Evolutionary conservation across 2,329 filamentous ascomycete species (phyloP), one percentile per base, ranked within the genome.

Genomic region (Verticillium nubilum): DNA sequence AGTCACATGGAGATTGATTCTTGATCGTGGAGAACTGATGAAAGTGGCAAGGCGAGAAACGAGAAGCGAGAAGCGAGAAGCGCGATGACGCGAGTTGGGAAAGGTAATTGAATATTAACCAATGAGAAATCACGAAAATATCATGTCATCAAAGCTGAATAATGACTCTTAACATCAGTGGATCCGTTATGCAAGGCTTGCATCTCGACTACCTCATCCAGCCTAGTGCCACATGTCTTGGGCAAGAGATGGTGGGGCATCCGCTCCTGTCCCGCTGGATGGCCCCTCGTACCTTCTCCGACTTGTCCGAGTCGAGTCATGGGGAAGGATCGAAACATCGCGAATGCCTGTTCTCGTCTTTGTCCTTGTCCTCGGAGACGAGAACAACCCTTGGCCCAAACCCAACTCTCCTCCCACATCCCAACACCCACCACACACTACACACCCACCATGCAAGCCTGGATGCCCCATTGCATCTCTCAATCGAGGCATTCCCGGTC

Each of bases 191-290:
- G 25, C 55, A 54, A 31, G 61, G 52, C 27, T 57, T 73, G 70
- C 62, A 63, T 60, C 70, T 70, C 67, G 69, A 67, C 67, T 75
- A 63, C 72, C 67, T 13, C 1, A 62, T 67, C 37, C 1, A 61
- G 71, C 28, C 58, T 74, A 74, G 73, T 59, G 56, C 25, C n/a
- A 2, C 27, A 35, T 33, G 25, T 9, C 26, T 13, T 47, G 42
- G 42, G 42, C n/a, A 47, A 47, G 42, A 47, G 42, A n/a, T 23
- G 19, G 42, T 23, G 42, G 42, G 37, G n/a, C 7, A 9, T 6
- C n/a, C n/a, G 42, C 42, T 47, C 42, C 42, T n/a, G 42, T 47
- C 42, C 42, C 42, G 42, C 42, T 47, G 3, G 19, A n/a, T 17
- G 19, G n/a, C 25, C 6, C 15, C 42, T 33, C 31, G 15, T 17